Evolutionary conservation across 257 asterid genomes (phyloP).

Genomic region (Primulina tabacum): DNA sequence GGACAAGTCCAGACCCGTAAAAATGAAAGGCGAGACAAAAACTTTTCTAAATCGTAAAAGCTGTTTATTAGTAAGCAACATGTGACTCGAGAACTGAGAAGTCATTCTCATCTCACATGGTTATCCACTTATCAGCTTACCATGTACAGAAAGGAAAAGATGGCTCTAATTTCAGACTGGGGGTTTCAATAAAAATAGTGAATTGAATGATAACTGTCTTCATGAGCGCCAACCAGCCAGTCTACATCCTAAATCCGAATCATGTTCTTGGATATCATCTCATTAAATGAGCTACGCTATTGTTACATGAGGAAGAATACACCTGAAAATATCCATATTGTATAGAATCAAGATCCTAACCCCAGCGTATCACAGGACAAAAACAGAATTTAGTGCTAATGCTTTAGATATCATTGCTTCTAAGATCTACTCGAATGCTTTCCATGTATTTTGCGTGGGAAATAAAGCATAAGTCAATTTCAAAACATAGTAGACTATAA

Average conservation of each 20-base stretch:
- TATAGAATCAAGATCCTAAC: neutral
- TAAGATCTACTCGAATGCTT: neutral
- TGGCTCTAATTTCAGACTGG: neutral
- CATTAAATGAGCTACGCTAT: neutral
- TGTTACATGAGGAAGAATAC: neutral
- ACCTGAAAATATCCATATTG: neutral
- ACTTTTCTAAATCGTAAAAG: constrained; percentile 10
- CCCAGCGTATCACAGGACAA: neutral
- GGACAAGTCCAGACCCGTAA: constrained; percentile 5
- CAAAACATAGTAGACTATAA: neutral
- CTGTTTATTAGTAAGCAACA: neutral
- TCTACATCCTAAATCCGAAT: constrained; percentile 2
- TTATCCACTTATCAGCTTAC: neutral
- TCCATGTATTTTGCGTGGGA: neutral
- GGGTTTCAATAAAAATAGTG: constrained; percentile 7
- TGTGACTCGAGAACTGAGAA: neutral
- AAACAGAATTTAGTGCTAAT: neutral
- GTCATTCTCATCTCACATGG: neutral
- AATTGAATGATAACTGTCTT: constrained; percentile 1
- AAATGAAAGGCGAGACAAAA: constrained; percentile 14
- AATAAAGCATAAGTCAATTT: neutral
- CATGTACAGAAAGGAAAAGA: neutral
- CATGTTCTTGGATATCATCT: constrained; percentile 1
- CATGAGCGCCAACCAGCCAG: constrained; percentile 2
- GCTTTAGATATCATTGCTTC: neutral